A percentile compares a stretch with the other conserved stretches of the same genome.
phyloP scores from a whole-genome alignment of 345 rosid genomes.

The Murraya koenigii region DNA sequence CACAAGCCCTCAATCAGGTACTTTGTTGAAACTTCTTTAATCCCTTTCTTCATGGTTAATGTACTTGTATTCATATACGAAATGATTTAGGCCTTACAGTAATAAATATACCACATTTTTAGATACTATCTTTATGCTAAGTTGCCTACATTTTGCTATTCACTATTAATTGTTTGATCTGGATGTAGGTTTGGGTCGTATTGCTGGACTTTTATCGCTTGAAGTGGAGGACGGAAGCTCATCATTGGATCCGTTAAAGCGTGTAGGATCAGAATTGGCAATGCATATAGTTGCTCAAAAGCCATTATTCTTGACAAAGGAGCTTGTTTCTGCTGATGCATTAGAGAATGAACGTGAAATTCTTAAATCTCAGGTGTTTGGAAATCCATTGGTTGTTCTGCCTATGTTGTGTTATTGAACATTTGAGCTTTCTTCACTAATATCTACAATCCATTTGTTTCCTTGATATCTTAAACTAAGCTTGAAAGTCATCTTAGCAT shows the following conservation, averaged over 20 bases:
- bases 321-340: constrained; percentile 63
- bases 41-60: constrained; percentile 5
- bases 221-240: constrained; percentile 56
- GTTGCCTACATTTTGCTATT: background rate
- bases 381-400: constrained; percentile 4
- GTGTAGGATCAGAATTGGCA: constrained; percentile 85
- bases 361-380: constrained; percentile 78
- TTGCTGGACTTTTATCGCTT: constrained; percentile 84
- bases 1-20: constrained; percentile 78
- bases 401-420: background rate
- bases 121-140: background rate
- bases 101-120: background rate
- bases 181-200: constrained; percentile 80
- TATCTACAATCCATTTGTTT: background rate
- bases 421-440: background rate
- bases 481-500: background rate
- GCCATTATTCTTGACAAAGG: constrained; percentile 78
- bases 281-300: constrained; percentile 96
- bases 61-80: background rate
- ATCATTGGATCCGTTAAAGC: constrained; percentile 56
- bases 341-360: constrained; percentile 85
- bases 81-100: background rate
- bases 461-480: background rate
- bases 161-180: constrained; percentile 1
- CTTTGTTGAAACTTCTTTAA: background rate